Evolutionary conservation across 352 stramenopile species (phyloP), one percentile per base, ranked within the genome.

Genomic region (Pythium insidiosum): DNA sequence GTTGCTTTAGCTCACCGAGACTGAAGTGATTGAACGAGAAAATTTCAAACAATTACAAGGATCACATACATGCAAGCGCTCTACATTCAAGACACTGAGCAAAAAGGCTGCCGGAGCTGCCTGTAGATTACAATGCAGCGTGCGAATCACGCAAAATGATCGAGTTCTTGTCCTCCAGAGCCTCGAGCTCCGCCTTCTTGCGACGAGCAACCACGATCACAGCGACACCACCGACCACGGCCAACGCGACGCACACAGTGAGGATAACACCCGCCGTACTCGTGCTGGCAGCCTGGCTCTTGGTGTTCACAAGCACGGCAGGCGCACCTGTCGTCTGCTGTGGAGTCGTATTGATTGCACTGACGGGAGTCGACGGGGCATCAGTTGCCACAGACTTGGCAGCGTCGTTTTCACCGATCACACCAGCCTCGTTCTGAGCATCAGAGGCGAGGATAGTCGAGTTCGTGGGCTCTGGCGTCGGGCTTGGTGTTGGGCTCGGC

Each of bases 121-220:
- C n/a, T n/a, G n/a, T n/a, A n/a, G n/a, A n/a, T 45, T 58, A 61
- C 56, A 61, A 29, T 6, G 50, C 45, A 34, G 55, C 46, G 24
- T 50, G 56, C 35, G 50, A 50, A 6, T 37, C 36, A 28, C 33
- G 37, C 5, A 57, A 28, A 20, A 37, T 26, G 37, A 63, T 49
- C 30, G 58, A 58, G 40, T 55, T 41, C 46, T 63, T 67, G 38
- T 60, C 49, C 2, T 58, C 47, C 46, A 55, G 46, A 12, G 43
- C 56, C 12, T 63, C 60, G 6, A 69, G 48, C 43, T 49, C 22
- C 11, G 45, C 46, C 56, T 69, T 66, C 60, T 63, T 62, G 33
- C 52, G 50, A 30, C 55, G 59, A 22, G 56, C 38, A 4, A 67
- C 50, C 9, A 68, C 59, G 40, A 69, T 58, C 47, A 59, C 57